Evolutionary conservation across 2,329 filamentous ascomycete species (phyloP).

Genomic region (Zymoseptoria tritici): DNA sequence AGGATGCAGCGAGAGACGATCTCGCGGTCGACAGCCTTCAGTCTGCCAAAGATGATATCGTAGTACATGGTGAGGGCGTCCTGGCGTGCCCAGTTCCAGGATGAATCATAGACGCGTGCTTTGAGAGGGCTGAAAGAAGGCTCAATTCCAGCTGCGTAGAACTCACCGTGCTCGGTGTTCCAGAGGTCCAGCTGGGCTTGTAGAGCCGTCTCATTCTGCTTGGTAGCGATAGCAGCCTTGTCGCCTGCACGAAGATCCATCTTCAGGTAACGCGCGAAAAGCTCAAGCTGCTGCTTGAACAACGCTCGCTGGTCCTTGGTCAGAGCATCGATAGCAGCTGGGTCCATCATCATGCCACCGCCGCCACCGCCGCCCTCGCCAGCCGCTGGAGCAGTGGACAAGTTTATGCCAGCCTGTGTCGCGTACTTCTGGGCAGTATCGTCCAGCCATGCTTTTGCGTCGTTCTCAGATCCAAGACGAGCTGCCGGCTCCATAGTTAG

Average conservation of each 20-base stretch:
- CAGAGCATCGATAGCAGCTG: conserved; percentile 88
- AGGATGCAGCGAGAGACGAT: conserved; percentile 98
- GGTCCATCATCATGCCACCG: conserved; percentile 99
- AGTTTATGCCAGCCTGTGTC: conserved; percentile 68
- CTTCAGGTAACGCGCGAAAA: conserved; percentile 92
- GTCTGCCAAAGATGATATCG: conserved; percentile 94
- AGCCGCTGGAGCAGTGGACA: conserved; percentile 64
- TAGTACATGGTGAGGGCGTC: conserved; percentile 98
- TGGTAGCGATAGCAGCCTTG: conserved; percentile 78
- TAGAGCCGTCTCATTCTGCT: conserved; percentile 78
- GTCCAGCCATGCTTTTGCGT: conserved; percentile 90
- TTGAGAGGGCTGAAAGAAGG: conserved; percentile 90
- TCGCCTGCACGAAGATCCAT: conserved; percentile 95
- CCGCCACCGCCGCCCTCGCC: conserved; percentile 64
- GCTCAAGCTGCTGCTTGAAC: conserved; percentile 97
- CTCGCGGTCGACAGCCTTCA: conserved; percentile 89
- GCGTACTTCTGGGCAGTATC: conserved; percentile 87
- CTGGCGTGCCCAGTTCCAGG: conserved; percentile 98
- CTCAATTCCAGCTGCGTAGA: conserved; percentile 90
- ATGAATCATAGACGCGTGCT: conserved; percentile 92
- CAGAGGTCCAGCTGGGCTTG: conserved; percentile 92
- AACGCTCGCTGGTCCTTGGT: conserved; percentile 93
- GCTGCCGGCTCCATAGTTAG: conserved; percentile 88
- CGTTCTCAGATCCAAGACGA: conserved; percentile 79
- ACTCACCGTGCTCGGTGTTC: conserved; percentile 91